These are phyloP conservation scores for Rhizopogon salebrosus DNA, from an alignment of 768 basidiomycete genomes.

Conservation along the genomic window DNA sequence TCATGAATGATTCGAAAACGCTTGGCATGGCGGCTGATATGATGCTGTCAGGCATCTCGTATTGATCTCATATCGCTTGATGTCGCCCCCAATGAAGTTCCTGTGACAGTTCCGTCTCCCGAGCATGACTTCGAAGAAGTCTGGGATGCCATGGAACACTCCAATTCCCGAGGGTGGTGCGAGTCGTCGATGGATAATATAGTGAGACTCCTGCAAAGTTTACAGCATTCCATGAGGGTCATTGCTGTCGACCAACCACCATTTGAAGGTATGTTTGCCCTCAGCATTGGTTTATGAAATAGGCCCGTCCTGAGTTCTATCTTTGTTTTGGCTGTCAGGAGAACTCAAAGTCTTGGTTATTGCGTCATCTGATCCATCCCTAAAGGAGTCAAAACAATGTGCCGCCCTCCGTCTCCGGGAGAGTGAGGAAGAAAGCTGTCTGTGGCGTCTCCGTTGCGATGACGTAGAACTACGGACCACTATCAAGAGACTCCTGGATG, in stretches of 20 bases:
- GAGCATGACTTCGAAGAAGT: constrained; percentile 44
- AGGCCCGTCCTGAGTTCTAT: background rate
- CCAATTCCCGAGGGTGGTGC: constrained; percentile 64
- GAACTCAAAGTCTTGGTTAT: constrained; percentile 59
- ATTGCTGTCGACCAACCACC: constrained; percentile 51
- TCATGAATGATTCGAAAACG: background rate
- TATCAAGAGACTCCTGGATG: constrained; percentile 40
- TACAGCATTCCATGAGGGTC: constrained; percentile 42
- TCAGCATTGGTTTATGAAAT: background rate
- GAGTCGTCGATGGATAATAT: constrained; percentile 49
- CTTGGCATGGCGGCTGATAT: constrained; percentile 9
- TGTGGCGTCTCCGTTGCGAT: constrained; percentile 64
- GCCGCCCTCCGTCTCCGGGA: constrained; percentile 54
- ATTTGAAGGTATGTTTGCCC: constrained; percentile 46
- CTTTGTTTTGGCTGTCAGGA: constrained; percentile 33
- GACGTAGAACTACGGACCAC: constrained; percentile 36
- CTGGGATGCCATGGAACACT: constrained; percentile 51
- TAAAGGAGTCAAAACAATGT: constrained; percentile 1
- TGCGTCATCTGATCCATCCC: constrained; percentile 11
- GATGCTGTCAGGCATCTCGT: constrained; percentile 24
- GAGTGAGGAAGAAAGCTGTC: constrained; percentile 63
- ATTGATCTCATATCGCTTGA: constrained; percentile 72
- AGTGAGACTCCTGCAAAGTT: constrained; percentile 46
- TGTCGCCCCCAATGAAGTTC: constrained; percentile 58
- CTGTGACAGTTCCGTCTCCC: constrained; percentile 13